Percentiles rank a stretch among this genome's conserved stretches.
phyloP scores from a whole-genome alignment of 768 basidiomycete species.

The Hypsizygus marmoreus region DNA sequence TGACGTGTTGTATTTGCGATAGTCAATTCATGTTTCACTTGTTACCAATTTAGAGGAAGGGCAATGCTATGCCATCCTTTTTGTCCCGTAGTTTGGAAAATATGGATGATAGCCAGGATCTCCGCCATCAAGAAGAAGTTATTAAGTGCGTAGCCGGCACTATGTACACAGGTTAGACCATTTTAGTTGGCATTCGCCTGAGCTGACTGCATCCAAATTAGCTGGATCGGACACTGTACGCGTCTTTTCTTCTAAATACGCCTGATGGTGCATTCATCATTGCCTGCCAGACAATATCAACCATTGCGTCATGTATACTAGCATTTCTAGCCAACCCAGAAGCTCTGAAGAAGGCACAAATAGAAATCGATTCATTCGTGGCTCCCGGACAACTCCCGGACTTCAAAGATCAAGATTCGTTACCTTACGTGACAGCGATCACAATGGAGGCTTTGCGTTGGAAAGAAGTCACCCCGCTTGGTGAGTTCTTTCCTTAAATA shows the following conservation, averaged over 20 bases:
- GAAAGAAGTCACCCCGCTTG: conserved; percentile 24
- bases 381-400: conserved; percentile 28
- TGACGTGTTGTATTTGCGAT: background rate
- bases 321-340: conserved; percentile 30
- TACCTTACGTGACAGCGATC: conserved; percentile 36
- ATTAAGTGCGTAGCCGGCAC: no score
- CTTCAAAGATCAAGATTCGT: conserved; percentile 24
- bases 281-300: conserved; percentile 25
- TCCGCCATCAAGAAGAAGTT: no score
- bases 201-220: no score
- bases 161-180: no score
- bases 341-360: conserved; percentile 28
- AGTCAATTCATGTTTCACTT: no score
- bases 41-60: no score
- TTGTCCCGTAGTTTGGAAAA: no score
- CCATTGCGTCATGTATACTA: conserved; percentile 26
- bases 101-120: no score
- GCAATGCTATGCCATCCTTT: conserved; percentile 23
- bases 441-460: conserved; percentile 33
- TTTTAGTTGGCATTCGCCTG: no score
- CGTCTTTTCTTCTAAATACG: no score
- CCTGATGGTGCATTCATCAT: no score
- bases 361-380: conserved; percentile 32
- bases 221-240: conserved; percentile 33
- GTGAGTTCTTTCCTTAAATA: conserved; percentile 17